These are phyloP conservation scores for Jatropha multifida DNA, from an alignment of 441 rosid species.

Conservation along the genomic window DNA sequence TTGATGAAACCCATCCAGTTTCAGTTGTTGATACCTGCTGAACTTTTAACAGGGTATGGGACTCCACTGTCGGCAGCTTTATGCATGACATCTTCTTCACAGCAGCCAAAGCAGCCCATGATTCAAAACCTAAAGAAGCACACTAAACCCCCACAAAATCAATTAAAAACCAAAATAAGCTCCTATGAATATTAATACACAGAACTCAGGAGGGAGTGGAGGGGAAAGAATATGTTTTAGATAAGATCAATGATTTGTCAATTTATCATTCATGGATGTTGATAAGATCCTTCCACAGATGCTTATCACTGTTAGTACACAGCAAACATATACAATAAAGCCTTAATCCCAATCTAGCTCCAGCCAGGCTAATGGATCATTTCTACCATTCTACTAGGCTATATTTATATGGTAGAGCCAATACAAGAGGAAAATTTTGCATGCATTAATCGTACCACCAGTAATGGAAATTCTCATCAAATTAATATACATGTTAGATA, in stretches of 20 bases:
- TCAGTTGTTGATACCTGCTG: conserved; percentile 43
- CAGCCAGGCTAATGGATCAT: neutral
- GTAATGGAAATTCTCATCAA: neutral
- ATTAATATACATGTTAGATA: neutral
- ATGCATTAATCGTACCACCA: neutral
- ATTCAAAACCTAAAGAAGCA: conserved; percentile 27
- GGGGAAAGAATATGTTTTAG: neutral
- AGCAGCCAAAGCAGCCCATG: conserved; percentile 91
- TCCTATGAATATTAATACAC: neutral
- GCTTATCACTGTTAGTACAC: neutral
- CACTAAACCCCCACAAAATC: conserved; percentile 7
- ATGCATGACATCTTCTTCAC: conserved; percentile 72
- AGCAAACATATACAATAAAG: neutral
- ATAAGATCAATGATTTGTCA: neutral
- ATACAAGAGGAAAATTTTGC: neutral
- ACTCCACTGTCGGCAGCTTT: conserved; percentile 72
- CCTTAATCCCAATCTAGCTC: neutral
- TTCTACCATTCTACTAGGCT: neutral
- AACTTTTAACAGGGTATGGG: conserved; percentile 51
- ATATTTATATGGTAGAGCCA: neutral
- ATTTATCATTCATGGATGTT: no score
- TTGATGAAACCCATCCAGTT: conserved; percentile 1
- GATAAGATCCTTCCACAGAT: neutral
- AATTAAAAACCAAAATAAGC: neutral
- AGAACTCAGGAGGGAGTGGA: neutral